Percentiles rank a stretch among this genome's conserved stretches.
phyloP scores from a whole-genome alignment of 305 asterid species.

The Stenogyne calaminthoides region DNA sequence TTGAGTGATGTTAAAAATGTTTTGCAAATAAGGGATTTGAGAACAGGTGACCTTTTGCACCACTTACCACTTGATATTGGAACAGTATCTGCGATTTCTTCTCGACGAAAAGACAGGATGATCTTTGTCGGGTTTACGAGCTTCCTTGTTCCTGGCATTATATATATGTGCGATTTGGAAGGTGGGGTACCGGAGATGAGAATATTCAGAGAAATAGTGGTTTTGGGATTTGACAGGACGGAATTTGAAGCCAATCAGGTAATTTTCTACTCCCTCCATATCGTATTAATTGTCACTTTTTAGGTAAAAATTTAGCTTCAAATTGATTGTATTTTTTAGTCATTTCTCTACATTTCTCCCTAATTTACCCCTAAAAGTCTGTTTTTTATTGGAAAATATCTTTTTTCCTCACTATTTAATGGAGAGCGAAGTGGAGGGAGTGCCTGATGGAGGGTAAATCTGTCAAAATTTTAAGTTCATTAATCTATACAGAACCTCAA shows the following conservation, averaged over 20 bases:
- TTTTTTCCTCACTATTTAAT: too few species aligned
- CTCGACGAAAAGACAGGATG: slow-evolving; percentile 63
- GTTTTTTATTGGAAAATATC: too few species aligned
- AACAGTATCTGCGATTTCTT: slow-evolving; percentile 68
- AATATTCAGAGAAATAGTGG: slow-evolving; percentile 70
- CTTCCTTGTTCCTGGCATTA: slow-evolving; percentile 83
- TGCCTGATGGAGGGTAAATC: too few species aligned
- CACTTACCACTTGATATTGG: slow-evolving; percentile 82
- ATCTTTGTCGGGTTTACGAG: slow-evolving; percentile 75
- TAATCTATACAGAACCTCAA: too few species aligned
- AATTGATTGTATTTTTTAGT: too few species aligned
- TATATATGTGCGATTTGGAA: slow-evolving; percentile 70
- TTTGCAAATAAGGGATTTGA: slow-evolving; percentile 84
- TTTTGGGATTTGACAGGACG: slow-evolving; percentile 78
- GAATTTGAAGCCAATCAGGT: slow-evolving; percentile 82
- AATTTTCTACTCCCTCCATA: slow-evolving; percentile 11
- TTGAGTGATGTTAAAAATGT: slow-evolving; percentile 80
- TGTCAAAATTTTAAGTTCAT: too few species aligned
- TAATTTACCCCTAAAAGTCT: too few species aligned
- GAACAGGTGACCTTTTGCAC: slow-evolving; percentile 69
- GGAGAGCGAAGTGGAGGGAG: too few species aligned
- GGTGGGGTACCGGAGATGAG: slow-evolving; percentile 58
- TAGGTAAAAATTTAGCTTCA: too few species aligned
- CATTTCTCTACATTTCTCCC: too few species aligned
- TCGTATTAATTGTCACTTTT: too few species aligned